phyloP scores from a whole-genome alignment of 371 early-diverging fungal genomes.

The Conidiobolus incongruus region DNA sequence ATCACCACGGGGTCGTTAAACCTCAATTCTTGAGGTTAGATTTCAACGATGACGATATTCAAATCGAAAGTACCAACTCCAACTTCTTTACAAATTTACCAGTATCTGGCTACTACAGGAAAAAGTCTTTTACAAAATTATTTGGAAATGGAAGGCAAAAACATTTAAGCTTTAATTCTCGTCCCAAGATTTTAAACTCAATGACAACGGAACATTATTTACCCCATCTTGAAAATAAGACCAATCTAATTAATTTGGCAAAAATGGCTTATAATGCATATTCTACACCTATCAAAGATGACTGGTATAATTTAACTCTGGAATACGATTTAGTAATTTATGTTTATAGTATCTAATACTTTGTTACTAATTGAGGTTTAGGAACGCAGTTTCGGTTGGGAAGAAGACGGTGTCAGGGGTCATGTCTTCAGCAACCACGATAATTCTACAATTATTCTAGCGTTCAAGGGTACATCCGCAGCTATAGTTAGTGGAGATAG shows the following conservation, averaged over 20 bases:
- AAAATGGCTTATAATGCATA: constrained; percentile 16
- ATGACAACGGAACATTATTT: no score
- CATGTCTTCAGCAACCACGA: constrained; percentile 56
- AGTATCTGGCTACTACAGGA: no score
- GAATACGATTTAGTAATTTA: constrained; percentile 19
- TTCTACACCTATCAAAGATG: constrained; percentile 7
- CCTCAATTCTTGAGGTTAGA: no score
- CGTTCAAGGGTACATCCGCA: constrained; percentile 83
- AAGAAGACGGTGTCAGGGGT: constrained; percentile 70
- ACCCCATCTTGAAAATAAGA: constrained; percentile 11
- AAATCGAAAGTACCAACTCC: no score
- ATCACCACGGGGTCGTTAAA: no score
- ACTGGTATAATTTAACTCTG: constrained; percentile 13
- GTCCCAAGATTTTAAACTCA: no score
- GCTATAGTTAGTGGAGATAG: constrained; percentile 48
- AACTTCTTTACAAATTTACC: no score
- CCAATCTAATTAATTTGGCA: constrained; percentile 10
- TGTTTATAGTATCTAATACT: constrained; percentile 1
- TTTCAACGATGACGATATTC: no score
- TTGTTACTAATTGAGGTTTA: constrained; percentile 8
- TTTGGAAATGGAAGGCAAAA: no score
- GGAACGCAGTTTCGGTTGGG: constrained; percentile 73
- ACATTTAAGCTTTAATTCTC: no score
- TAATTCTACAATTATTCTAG: constrained; percentile 46
- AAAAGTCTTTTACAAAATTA: no score